Evolutionary conservation across 441 rosid genomes (phyloP), one percentile per base, ranked within the genome.

Genomic region (Mallotus japonicus): DNA sequence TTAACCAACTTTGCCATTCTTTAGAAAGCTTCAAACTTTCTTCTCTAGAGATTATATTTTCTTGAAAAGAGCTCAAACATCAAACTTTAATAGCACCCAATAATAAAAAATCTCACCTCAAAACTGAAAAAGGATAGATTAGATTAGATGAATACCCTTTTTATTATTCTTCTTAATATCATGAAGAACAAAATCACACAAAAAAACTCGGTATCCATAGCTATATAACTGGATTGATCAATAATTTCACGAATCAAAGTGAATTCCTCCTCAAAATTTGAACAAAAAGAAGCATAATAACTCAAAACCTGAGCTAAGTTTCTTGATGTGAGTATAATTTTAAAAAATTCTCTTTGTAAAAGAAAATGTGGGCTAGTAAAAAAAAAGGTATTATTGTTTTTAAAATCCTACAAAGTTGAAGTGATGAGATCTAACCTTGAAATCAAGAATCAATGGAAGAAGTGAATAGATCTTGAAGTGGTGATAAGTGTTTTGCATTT

Each of bases 231-330:
- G 28, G 28, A 24, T 24, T 24, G 28, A 24, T 24, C 28, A 24
- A 24, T 2, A 37, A 80, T 79, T 20, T 83, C 85, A n/a, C 85
- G 81, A 79, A 92, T 89, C 81, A 85, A 73, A 65, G 46, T 66
- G 44, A 90, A 82, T 75, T 92, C 98, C 37, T 75, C 72, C 24
- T 81, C 87, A 0, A 92, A 84, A 88, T 88, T 85, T 79, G 84
- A 67, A 84, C 73, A 75, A 77, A 77, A 66, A 72, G 34, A 74
- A 82, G 61, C 81, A 73, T 80, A 83, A 73, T 75, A 61, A 73
- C 80, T 46, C 67, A 53, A 75, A 77, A 68, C 73, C 66, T 64
- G 71, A 73, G 77, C 73, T 58, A 76, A 58, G 73, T 20, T 28
- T 54, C 44, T 17, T 11, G 13, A 0, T 7, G 28, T 10, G 47